Evolutionary conservation across 306 rosid genomes (phyloP), one percentile per base, ranked within the genome.

Genomic region (Clitoria ternatea): DNA sequence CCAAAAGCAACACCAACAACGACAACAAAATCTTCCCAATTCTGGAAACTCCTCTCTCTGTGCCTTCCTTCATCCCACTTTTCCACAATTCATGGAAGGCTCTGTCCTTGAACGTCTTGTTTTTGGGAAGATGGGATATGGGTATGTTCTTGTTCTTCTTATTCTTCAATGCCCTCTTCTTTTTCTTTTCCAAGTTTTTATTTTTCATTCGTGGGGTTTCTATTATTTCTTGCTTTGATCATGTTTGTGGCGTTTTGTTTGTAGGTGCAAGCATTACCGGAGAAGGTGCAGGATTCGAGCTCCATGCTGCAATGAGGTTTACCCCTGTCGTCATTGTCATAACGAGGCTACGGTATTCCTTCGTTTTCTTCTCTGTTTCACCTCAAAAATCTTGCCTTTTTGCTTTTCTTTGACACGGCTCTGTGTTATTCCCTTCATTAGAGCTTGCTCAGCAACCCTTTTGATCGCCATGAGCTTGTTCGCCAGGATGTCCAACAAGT

Each of bases 81-180:
- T 68, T 73, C 54, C 75, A 66, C 30, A 32, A 79, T 83, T 61
- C 85, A 90, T 94, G 99, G 99, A 87, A 80, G 81, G 63, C 84
- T 74, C 92, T 70, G 29, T 71, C 61, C 64, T 76, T 79, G 96
- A 89, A 70, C 97, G 99, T 70, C 86, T 80, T 59, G 91, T 81
- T 77, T 95, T 91, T 70, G 99, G 99, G 82, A 95, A 83, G 89
- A 95, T 95, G 99, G 99, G 96, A 7, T 89, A 72, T 55, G 99
- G 99, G 99, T 95, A 77, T 30, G 4, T 15, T 35, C 10, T 3
- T 47, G 23, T 30, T 14, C 13, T 10, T 53, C 42, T 14, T 8
- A 11, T 60, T 72, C 13, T 29, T 56, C 26, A 42, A 15, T 14
- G n/a, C 26, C 42, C 43, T 33, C 17, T 1, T 27, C 3, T 8